Conservation (phyloP, 371 early-diverging fungal genomes). For the Mucor indicus region DNA sequence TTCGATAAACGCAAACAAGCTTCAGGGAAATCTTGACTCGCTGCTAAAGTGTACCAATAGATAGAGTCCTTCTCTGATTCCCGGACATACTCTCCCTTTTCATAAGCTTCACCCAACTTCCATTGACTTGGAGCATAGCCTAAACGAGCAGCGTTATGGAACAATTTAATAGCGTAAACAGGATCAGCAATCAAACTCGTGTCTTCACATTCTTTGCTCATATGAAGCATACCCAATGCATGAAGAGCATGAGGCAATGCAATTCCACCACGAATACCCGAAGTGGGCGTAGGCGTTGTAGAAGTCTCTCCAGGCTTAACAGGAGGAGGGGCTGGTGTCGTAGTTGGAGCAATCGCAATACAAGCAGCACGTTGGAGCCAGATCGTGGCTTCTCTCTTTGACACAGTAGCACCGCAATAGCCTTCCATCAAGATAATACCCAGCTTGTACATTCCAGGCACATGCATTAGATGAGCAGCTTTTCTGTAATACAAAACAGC, state of each 20-base stretch:
- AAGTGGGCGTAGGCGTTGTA: slow-evolving; percentile 32
- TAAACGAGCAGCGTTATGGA: slow-evolving; percentile 82
- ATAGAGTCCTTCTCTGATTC: slow-evolving; percentile 84
- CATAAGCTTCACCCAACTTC: slow-evolving; percentile 89
- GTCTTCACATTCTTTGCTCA: slow-evolving; percentile 77
- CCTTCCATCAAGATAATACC: slow-evolving; percentile 88
- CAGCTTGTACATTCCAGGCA: slow-evolving; percentile 93
- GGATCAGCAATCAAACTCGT: slow-evolving; percentile 76
- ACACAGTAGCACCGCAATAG: slow-evolving; percentile 58
- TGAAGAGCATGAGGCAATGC: slow-evolving; percentile 82
- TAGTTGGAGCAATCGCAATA: slow-evolving; percentile 60
- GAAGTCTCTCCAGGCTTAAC: slow-evolving; percentile 5
- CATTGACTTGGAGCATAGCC: slow-evolving; percentile 91
- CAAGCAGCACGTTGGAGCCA: slow-evolving; percentile 92
- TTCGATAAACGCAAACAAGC: slow-evolving; percentile 81
- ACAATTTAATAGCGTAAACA: slow-evolving; percentile 81
- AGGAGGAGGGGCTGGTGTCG: not conserved
- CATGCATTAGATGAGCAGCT: slow-evolving; percentile 87
- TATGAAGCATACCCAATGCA: slow-evolving; percentile 70
- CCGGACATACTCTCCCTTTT: slow-evolving; percentile 81
- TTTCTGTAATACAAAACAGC: slow-evolving; percentile 91
- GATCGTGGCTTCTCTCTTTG: slow-evolving; percentile 86
- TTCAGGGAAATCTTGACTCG: slow-evolving; percentile 76
- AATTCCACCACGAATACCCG: not conserved
- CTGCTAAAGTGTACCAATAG: slow-evolving; percentile 92